Percentiles rank a stretch among this genome's conserved stretches.
phyloP scores from a whole-genome alignment of 768 basidiomycete genomes.

The Termitomyces sp. region DNA sequence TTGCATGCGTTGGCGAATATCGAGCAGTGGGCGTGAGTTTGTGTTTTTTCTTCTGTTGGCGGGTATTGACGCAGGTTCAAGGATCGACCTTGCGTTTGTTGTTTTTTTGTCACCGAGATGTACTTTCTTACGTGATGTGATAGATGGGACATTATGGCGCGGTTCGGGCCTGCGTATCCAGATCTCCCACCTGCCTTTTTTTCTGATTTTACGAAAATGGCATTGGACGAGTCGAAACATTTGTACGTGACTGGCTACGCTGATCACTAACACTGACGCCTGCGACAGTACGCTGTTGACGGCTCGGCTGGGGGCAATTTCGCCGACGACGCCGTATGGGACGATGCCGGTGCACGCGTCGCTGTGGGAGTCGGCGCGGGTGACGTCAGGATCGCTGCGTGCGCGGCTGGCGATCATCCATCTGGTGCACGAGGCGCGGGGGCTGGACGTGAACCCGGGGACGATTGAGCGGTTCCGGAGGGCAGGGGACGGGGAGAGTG shows the following conservation, averaged over 20 bases:
- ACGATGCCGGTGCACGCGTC: conserved; percentile 70
- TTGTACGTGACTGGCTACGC: conserved; percentile 34
- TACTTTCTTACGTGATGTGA: too few species aligned
- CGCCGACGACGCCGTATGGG: conserved; percentile 66
- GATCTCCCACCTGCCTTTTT: conserved; percentile 71
- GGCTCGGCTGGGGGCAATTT: conserved; percentile 53
- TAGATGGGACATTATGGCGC: conserved; percentile 83
- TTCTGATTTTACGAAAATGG: conserved; percentile 79
- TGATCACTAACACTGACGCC: background rate
- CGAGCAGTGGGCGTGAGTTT: conserved; percentile 81
- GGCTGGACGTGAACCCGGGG: conserved; percentile 77
- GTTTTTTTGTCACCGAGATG: too few species aligned
- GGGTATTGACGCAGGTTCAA: conserved; percentile 15
- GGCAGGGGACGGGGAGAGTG: conserved; percentile 62
- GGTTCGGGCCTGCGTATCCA: conserved; percentile 58
- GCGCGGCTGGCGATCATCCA: conserved; percentile 80
- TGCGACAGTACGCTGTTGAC: conserved; percentile 48
- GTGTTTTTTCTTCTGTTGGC: too few species aligned
- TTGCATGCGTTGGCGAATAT: conserved; percentile 81
- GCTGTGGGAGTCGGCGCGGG: conserved; percentile 73
- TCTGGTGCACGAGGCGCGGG: conserved; percentile 79
- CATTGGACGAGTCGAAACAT: conserved; percentile 83
- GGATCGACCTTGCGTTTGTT: conserved; percentile 77
- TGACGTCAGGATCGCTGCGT: conserved; percentile 62
- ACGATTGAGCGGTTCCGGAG: conserved; percentile 70